Conservation (phyloP, 305 asterid genomes). For the Vinca major region DNA sequence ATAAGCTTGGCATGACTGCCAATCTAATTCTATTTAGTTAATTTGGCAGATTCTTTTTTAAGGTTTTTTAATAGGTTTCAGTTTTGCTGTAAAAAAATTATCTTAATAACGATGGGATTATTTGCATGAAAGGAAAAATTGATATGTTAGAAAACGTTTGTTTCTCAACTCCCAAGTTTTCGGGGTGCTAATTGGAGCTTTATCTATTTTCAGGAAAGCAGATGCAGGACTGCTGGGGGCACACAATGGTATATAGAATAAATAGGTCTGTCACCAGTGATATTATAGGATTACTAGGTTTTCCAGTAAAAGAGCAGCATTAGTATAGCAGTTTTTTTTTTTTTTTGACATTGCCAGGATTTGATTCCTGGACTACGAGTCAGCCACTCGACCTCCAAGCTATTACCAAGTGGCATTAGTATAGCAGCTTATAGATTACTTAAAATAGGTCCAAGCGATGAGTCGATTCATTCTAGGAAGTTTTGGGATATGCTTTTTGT, state of each 20-base stretch:
- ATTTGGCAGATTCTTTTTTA: too few relatives aligned
- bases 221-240: neutral
- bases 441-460: neutral
- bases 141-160: neutral
- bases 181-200: neutral
- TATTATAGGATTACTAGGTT: neutral
- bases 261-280: neutral
- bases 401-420: too few relatives aligned
- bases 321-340: neutral
- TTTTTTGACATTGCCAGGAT: too few relatives aligned
- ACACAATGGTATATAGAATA: neutral
- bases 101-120: neutral
- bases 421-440: neutral
- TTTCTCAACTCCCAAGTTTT: too few relatives aligned
- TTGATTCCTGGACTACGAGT: too few relatives aligned
- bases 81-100: neutral
- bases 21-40: neutral
- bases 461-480: neutral
- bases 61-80: too few relatives aligned
- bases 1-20: too few relatives aligned
- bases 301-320: neutral
- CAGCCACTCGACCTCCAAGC: too few relatives aligned
- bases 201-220: constrained; percentile 3
- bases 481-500: neutral
- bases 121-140: too few relatives aligned